A percentile compares a stretch with the other conserved stretches of the same genome.
These are phyloP conservation scores for Jaenimonas drosophilae DNA, from an alignment of 208 protist species.

Conservation along the genomic window DNA sequence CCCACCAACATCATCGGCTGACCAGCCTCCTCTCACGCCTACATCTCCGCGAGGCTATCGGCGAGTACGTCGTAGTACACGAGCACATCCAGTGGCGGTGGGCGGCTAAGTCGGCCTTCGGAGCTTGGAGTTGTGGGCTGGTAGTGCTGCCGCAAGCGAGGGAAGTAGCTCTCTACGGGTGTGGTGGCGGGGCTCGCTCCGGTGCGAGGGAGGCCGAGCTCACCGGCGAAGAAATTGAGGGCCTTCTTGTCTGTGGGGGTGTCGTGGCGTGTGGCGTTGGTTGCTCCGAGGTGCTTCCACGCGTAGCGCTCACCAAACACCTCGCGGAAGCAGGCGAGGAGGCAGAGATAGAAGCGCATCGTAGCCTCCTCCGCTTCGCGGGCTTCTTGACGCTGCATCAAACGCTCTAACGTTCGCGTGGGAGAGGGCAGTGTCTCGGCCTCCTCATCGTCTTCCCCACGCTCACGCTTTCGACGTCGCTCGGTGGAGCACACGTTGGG, in stretches of 20 bases:
- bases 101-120: conserved; percentile 6
- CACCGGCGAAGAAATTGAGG: no score
- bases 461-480: no score
- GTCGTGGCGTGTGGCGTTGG: conserved; percentile 58
- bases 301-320: conserved; percentile 72
- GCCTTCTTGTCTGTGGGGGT: no score
- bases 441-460: conserved; percentile 1
- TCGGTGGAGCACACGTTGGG: no score
- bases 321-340: conserved; percentile 53
- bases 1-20: no score
- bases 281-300: conserved; percentile 54
- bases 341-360: conserved; percentile 33
- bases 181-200: conserved; percentile 1
- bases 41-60: conserved; percentile 46
- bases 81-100: conserved; percentile 53
- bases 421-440: conserved; percentile 26
- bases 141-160: conserved; percentile 1
- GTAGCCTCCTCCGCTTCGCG: conserved; percentile 28
- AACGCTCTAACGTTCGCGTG: conserved; percentile 38
- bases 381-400: conserved; percentile 18
- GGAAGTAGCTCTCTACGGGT: background rate
- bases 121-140: background rate
- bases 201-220: no score
- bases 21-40: no score
- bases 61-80: conserved; percentile 61